Conservation (phyloP, 2,329 filamentous ascomycete species). For the Calonectria leucothoes region DNA sequence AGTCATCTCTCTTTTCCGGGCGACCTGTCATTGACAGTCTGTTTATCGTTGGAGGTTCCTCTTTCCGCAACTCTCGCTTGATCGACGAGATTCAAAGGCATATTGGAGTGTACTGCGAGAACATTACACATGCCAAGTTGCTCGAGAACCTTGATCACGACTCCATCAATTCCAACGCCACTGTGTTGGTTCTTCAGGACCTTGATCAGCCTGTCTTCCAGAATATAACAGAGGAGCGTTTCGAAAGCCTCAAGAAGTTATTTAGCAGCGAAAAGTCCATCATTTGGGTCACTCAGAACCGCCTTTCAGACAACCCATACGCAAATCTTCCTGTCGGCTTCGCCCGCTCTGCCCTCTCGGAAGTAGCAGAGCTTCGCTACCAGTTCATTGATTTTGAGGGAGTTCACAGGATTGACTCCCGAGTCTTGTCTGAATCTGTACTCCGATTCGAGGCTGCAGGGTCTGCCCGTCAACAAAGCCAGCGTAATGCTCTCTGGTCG, state of each 20-base stretch:
- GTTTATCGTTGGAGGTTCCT: background rate
- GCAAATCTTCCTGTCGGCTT: background rate
- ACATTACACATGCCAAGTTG: background rate
- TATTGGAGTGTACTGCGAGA: background rate
- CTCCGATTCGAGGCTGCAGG: background rate
- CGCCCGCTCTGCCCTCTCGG: background rate
- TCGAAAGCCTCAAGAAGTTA: background rate
- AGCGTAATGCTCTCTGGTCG: constrained; percentile 4
- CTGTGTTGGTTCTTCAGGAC: background rate
- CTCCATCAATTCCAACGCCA: background rate
- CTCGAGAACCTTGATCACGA: background rate
- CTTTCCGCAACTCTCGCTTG: background rate
- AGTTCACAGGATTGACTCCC: background rate
- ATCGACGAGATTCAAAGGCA: background rate
- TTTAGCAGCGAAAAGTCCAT: background rate
- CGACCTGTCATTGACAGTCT: background rate
- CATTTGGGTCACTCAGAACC: background rate
- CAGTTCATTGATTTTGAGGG: background rate
- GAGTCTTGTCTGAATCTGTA: background rate
- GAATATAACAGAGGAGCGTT: background rate
- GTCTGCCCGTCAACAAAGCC: background rate
- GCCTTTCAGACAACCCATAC: background rate
- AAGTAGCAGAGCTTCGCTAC: background rate
- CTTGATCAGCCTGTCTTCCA: background rate
- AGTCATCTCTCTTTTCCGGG: background rate